These are phyloP conservation scores for Lentinus brumalis DNA, from an alignment of 768 basidiomycete genomes.

Conservation along the genomic window DNA sequence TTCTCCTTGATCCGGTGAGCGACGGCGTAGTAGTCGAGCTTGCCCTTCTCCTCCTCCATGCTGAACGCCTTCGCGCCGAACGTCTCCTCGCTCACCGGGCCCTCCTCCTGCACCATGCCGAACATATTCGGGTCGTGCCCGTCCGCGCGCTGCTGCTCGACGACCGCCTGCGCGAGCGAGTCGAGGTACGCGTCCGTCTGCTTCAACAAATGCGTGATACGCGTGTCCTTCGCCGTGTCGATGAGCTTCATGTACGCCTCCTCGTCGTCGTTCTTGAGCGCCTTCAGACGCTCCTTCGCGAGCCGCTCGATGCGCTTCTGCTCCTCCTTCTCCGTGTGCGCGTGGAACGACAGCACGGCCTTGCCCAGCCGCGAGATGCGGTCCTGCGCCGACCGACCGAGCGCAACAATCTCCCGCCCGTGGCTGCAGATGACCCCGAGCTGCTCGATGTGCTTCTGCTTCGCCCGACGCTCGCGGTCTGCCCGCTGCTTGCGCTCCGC, in stretches of 20 bases:
- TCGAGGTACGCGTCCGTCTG: conserved; percentile 97
- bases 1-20: conserved; percentile 92
- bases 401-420: conserved; percentile 72
- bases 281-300: conserved; percentile 96
- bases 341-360: conserved; percentile 82
- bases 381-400: conserved; percentile 58
- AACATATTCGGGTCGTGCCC: conserved; percentile 43
- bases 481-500: conserved; percentile 88
- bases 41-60: conserved; percentile 70
- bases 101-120: conserved; percentile 58
- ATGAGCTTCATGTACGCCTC: conserved; percentile 99
- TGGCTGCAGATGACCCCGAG: conserved; percentile 85
- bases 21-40: conserved; percentile 95
- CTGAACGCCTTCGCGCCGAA: conserved; percentile 81
- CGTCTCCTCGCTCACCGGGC: conserved; percentile 80
- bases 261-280: conserved; percentile 96
- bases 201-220: conserved; percentile 92
- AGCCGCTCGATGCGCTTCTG: conserved; percentile 95
- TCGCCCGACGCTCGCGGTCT: conserved; percentile 92
- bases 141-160: conserved; percentile 84
- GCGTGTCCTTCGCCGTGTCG: conserved; percentile 98
- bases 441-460: conserved; percentile 96
- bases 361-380: conserved; percentile 67
- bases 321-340: conserved; percentile 94
- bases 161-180: conserved; percentile 90